Conservation (phyloP, 345 rosid species). For the Hypericum perforatum region DNA sequence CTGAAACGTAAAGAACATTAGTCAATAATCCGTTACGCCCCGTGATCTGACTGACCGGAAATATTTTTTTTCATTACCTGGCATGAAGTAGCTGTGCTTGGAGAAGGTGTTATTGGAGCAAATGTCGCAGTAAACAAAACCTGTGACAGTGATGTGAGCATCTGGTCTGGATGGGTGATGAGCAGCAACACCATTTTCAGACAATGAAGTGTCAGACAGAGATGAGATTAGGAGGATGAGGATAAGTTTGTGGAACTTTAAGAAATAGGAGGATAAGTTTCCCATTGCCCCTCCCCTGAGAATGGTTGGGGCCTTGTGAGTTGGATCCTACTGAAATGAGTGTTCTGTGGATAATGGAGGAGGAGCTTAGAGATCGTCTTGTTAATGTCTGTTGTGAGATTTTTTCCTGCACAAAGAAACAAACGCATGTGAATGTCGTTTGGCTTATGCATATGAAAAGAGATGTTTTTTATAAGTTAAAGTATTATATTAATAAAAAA, state of each 20-base stretch:
- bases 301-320: slow-evolving; percentile 15
- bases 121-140: slow-evolving; percentile 87
- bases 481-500: too few species aligned
- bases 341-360: slow-evolving; percentile 18
- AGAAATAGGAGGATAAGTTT: slow-evolving; percentile 12
- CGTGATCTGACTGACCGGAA: too few species aligned
- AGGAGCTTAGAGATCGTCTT: slow-evolving; percentile 31
- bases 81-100: slow-evolving; percentile 88
- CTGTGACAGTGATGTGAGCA: slow-evolving; percentile 68
- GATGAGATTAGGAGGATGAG: slow-evolving; percentile 27
- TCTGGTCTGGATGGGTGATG: slow-evolving; percentile 14
- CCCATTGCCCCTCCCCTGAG: slow-evolving; percentile 7
- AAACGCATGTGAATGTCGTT: slow-evolving; percentile 58
- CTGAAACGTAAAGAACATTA: slow-evolving; percentile 22
- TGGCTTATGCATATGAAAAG: slow-evolving; percentile 37
- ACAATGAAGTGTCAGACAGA: slow-evolving; percentile 24
- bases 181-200: slow-evolving; percentile 19
- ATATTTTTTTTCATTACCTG: slow-evolving; percentile 35
- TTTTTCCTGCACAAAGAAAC: slow-evolving; percentile 29
- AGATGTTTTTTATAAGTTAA: too few species aligned
- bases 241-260: slow-evolving; percentile 31
- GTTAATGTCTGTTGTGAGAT: slow-evolving; percentile 13
- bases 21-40: neutral
- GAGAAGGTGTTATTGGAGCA: slow-evolving; percentile 97
- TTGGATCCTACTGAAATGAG: slow-evolving; percentile 10